Evolutionary conservation across 495 filamentous ascomycete species (phyloP), one percentile per base, ranked within the genome.

Genomic region (Penicillium roqueforti): DNA sequence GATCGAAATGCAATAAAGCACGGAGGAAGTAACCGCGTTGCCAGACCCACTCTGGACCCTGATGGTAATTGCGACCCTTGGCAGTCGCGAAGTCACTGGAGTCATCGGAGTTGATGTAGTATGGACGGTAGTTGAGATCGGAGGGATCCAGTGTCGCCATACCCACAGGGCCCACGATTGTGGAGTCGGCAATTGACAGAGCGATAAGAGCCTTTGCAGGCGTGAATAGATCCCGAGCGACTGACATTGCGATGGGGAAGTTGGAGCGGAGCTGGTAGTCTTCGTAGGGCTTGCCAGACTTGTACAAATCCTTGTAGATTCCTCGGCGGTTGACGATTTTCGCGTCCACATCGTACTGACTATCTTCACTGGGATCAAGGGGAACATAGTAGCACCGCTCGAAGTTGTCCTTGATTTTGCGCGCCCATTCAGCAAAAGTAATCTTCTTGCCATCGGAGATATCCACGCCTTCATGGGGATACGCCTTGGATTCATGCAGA

Each of bases 1-100:
- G 76, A 69, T 96, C 92, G 63, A 97, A 97, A 67, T 88, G 86
- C 47, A 97, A 75, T 51, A 99, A 73, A 1, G 95, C 95, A 32
- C 95, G 81, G 14, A 97, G 76, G 76, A 92, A 97, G 78, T 88
- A 99, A 7, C 95, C 95, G 4, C 88, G 89, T 1, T 91, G 95
- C 95, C 95, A 99, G n/a, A 96, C 75, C 95, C 95, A 99, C 69
- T 99, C 95, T 0, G 95, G 95, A 1, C 95, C 95, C 69, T 97
- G 93, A 67, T 99, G 95, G 68, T 99, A 99, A 65, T 96, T 97
- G 16, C 95, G 78, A 13, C 95, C 95, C 62, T 97, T 97, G 51
- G 86, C 83, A 0, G 91, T 97, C 1, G 86, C 80, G 63, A 96
- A 97, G 65, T 96, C 88, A 32, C 79, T 82, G 10, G 83, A 89